phyloP scores from a whole-genome alignment of 2,329 filamentous ascomycete genomes.

The Pseudocercospora macadamiae region DNA sequence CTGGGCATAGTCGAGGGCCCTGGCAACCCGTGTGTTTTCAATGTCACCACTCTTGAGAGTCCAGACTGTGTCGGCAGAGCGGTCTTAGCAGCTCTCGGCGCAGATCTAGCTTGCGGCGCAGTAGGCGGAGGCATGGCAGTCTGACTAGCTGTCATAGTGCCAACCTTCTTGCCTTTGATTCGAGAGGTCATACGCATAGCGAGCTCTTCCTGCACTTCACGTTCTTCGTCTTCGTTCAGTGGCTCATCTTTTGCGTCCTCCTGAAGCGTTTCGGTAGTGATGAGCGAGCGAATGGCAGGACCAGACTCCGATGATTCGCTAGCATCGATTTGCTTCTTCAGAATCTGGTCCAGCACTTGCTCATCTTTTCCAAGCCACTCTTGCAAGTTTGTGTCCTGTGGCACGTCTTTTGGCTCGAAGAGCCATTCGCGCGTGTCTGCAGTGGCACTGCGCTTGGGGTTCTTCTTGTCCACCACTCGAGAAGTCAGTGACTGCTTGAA shows the following conservation, averaged over 20 bases:
- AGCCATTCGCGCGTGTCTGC: constrained; percentile 59
- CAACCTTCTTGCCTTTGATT: constrained; percentile 64
- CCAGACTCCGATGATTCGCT: constrained; percentile 48
- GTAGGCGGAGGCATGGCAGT: constrained; percentile 11
- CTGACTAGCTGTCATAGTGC: constrained; percentile 68
- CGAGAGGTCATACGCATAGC: constrained; percentile 39
- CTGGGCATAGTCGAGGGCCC: not conserved
- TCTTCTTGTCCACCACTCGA: constrained; percentile 82
- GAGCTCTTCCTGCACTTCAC: constrained; percentile 45
- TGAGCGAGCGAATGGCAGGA: constrained; percentile 33
- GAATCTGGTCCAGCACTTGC: constrained; percentile 62
- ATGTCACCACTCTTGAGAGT: not conserved
- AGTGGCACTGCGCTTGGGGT: constrained; percentile 67
- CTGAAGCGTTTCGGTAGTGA: constrained; percentile 41
- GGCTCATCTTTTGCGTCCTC: constrained; percentile 37
- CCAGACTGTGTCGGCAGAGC: not conserved
- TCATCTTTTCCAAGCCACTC: constrained; percentile 62
- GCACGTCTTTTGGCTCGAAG: constrained; percentile 58
- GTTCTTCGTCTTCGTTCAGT: constrained; percentile 36
- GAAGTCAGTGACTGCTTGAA: constrained; percentile 82
- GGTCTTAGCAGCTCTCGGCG: not conserved
- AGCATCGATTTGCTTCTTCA: constrained; percentile 68
- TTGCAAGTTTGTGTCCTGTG: constrained; percentile 45
- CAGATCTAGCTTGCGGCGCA: not conserved
- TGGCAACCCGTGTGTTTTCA: not conserved